These are phyloP conservation scores for Epichloe sp. DNA, from an alignment of 2,329 filamentous ascomycete species.

Conservation along the genomic window DNA sequence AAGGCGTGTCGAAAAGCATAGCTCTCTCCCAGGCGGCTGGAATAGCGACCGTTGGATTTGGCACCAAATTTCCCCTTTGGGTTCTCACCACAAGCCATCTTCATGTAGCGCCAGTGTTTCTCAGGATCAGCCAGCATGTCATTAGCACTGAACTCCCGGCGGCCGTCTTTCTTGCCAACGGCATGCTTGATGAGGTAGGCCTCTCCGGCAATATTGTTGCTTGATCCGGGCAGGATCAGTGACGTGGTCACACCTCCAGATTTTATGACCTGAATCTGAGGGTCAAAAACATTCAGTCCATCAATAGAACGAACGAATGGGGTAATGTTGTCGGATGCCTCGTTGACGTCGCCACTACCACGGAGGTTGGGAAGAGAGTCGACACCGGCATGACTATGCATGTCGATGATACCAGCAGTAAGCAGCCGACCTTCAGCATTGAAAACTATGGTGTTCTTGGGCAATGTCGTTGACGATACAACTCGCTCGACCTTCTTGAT, in stretches of 20 bases:
- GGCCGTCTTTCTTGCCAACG: constrained; percentile 44
- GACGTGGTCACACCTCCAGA: constrained; percentile 60
- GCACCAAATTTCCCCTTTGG: constrained; percentile 44
- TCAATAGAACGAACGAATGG: constrained; percentile 57
- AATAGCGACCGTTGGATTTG: constrained; percentile 30
- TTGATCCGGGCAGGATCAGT: constrained; percentile 52
- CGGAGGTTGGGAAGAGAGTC: constrained; percentile 39
- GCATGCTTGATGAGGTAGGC: constrained; percentile 57
- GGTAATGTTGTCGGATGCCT: constrained; percentile 50
- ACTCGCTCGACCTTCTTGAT: constrained; percentile 38
- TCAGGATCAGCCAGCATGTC: constrained; percentile 56
- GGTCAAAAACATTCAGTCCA: constrained; percentile 48
- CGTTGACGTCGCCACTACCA: constrained; percentile 48
- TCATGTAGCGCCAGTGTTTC: constrained; percentile 55
- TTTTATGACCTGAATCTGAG: constrained; percentile 55
- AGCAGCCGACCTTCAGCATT: constrained; percentile 48
- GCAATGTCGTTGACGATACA: constrained; percentile 29
- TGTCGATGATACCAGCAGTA: constrained; percentile 56
- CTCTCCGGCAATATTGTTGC: constrained; percentile 63
- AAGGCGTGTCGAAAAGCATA: constrained; percentile 58
- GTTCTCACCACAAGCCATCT: constrained; percentile 66
- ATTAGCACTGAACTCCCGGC: constrained; percentile 47
- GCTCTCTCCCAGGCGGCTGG: constrained; percentile 53
- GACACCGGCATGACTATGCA: constrained; percentile 56
- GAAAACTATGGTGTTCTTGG: constrained; percentile 36